Percentiles rank a stretch among this genome's conserved stretches.
phyloP scores from a whole-genome alignment of 192 early-diverging fungal species.

The Coemansia sp. region DNA sequence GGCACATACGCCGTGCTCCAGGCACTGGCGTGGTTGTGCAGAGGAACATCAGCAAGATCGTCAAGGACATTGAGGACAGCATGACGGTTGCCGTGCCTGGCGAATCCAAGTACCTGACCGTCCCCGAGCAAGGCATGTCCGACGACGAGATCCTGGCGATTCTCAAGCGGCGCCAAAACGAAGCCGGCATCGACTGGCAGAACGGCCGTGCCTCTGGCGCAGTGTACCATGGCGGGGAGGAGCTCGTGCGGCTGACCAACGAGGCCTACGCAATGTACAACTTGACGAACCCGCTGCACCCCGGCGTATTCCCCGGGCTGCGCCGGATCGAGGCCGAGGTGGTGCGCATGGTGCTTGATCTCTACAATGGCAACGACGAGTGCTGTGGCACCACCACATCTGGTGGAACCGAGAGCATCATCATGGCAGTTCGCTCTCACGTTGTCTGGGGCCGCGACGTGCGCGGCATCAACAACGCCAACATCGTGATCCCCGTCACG shows the following conservation, averaged over 20 bases:
- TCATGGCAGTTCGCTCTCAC: conserved; percentile 96
- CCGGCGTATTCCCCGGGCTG: conserved; percentile 94
- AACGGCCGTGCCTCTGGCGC: conserved; percentile 86
- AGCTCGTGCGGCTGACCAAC: conserved; percentile 71
- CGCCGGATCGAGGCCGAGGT: conserved; percentile 96
- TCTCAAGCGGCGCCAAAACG: conserved; percentile 62
- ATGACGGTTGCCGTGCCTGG: conserved; percentile 68
- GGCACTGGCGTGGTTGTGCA: conserved; percentile 69
- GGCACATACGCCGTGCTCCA: conserved; percentile 43
- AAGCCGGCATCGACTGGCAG: conserved; percentile 77
- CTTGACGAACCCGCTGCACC: conserved; percentile 89
- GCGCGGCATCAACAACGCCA: conserved; percentile 85
- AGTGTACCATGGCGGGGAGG: conserved; percentile 92
- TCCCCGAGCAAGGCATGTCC: conserved; percentile 70
- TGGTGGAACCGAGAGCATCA: conserved; percentile 92
- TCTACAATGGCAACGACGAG: conserved; percentile 78
- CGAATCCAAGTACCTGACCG: conserved; percentile 62
- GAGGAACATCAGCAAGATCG: conserved; percentile 74
- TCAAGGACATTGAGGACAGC: conserved; percentile 80
- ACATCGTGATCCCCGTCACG: conserved; percentile 94
- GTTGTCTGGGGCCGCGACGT: conserved; percentile 79
- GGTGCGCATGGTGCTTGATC: conserved; percentile 85
- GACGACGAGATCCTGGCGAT: conserved; percentile 65
- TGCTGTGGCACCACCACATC: conserved; percentile 90
- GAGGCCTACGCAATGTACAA: conserved; percentile 85